Conservation (phyloP, 2,329 filamentous ascomycete genomes). For the Talaromyces sp. region DNA sequence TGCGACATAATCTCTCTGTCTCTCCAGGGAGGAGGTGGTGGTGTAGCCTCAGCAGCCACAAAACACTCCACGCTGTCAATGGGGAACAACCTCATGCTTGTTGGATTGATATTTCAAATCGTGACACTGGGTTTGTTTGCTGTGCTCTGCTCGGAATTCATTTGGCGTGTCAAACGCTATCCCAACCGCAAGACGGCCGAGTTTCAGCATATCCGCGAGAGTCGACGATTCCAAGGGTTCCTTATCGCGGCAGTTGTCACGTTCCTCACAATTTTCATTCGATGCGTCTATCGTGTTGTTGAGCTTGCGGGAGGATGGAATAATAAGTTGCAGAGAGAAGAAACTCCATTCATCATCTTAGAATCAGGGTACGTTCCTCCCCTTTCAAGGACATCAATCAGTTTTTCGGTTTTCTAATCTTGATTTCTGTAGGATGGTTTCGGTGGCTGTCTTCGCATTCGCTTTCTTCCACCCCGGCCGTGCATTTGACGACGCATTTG, state of each 20-base stretch:
- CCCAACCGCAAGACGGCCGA: background rate
- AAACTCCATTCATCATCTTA: background rate
- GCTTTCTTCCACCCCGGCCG: background rate
- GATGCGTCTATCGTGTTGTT: conserved; percentile 1
- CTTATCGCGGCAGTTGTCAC: background rate
- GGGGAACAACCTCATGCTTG: conserved; percentile 4
- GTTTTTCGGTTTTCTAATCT: background rate
- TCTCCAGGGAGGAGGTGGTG: background rate
- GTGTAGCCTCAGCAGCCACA: background rate
- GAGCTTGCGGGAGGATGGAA: conserved; percentile 1
- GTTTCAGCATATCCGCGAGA: background rate
- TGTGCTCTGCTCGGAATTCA: background rate
- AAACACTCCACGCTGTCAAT: conserved; percentile 1
- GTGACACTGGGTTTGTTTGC: background rate
- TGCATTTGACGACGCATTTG: background rate
- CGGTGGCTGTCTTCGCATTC: background rate
- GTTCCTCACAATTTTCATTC: background rate
- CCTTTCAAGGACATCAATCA: background rate
- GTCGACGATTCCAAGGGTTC: background rate
- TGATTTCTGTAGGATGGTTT: background rate
- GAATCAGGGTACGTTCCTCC: background rate
- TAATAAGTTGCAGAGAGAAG: background rate
- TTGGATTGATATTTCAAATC: background rate
- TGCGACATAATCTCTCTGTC: conserved; percentile 1
- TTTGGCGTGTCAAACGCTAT: background rate